These are phyloP conservation scores for Metarhizium sp. DNA, from an alignment of 2,329 filamentous ascomycete species.

Conservation along the genomic window DNA sequence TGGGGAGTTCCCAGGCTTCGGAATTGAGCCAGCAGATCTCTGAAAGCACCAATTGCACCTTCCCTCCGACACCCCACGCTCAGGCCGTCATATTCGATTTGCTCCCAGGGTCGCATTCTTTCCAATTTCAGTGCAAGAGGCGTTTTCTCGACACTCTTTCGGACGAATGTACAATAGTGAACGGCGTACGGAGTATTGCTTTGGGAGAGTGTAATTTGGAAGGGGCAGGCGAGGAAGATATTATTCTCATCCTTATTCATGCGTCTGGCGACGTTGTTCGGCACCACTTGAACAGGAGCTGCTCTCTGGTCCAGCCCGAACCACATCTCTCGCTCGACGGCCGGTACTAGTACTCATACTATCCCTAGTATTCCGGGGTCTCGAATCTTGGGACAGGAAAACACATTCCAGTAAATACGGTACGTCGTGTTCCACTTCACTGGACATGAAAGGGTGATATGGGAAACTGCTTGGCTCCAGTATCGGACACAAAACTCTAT, in stretches of 20 bases:
- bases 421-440: background rate
- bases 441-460: background rate
- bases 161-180: background rate
- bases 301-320: background rate
- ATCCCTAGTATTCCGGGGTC: background rate
- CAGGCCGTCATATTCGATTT: background rate
- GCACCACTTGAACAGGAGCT: background rate
- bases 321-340: no score
- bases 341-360: background rate
- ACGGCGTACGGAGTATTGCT: background rate
- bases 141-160: background rate
- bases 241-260: background rate
- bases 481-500: background rate
- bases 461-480: background rate
- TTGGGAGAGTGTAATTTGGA: background rate
- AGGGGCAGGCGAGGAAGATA: background rate
- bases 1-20: background rate
- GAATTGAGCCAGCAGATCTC: background rate
- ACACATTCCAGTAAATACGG: background rate
- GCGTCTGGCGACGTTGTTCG: background rate
- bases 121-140: background rate
- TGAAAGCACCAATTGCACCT: constrained; percentile 1
- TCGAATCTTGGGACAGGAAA: background rate
- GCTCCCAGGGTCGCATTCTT: background rate
- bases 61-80: background rate